Percentiles rank a stretch among this genome's conserved stretches.
Conservation (phyloP, 148 eudicot species). For the Vaccinium corymbosum region DNA sequence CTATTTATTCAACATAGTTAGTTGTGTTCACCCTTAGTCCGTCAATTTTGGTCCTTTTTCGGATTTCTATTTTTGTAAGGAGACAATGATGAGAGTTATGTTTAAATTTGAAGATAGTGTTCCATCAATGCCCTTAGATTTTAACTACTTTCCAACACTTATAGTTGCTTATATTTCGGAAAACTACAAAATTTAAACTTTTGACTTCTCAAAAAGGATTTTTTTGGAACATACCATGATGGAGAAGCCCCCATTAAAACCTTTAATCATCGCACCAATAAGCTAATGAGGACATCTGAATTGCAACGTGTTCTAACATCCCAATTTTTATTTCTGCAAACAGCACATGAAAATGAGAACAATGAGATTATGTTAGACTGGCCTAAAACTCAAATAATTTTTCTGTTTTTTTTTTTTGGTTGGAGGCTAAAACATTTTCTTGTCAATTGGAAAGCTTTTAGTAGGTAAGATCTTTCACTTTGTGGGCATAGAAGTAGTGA, state of each 20-base stretch:
- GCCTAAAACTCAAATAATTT: neutral
- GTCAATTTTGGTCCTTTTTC: neutral
- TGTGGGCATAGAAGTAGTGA: constrained; percentile 1
- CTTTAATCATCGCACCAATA: neutral
- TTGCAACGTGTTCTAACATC: neutral
- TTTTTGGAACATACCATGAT: neutral
- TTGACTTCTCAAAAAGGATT: neutral
- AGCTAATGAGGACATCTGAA: neutral
- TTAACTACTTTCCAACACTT: neutral
- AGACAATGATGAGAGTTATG: neutral
- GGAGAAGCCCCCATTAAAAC: neutral
- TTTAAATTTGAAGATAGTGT: neutral
- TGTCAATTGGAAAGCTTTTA: constrained; percentile 4
- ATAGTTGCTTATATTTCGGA: neutral
- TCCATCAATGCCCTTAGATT: neutral
- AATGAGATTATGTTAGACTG: neutral
- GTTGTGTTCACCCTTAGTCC: neutral
- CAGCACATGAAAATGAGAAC: neutral
- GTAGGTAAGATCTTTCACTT: neutral
- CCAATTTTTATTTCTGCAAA: neutral
- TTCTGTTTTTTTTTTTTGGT: neutral
- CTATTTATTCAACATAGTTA: neutral
- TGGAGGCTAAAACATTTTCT: neutral
- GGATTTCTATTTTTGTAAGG: neutral
- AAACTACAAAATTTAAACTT: neutral